Percentiles rank a stretch among this genome's conserved stretches.
phyloP scores from a whole-genome alignment of 176 grass and related monocot genomes.

The Aegilops bicornis region DNA sequence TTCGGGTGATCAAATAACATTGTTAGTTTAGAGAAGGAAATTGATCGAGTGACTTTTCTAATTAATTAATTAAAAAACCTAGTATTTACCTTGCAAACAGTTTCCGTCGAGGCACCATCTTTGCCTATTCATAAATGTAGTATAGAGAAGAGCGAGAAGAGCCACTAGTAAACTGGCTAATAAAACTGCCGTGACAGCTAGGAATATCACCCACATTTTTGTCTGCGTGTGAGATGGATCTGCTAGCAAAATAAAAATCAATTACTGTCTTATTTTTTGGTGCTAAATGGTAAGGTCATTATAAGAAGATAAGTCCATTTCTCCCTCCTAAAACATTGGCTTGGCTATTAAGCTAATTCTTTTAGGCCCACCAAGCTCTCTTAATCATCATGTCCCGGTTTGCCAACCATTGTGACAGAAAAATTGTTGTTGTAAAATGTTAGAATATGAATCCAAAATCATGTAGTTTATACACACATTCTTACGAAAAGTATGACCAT shows the following conservation, averaged over 20 bases:
- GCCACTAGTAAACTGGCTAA: neutral
- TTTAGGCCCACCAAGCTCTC: neutral
- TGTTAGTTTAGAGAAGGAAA: neutral
- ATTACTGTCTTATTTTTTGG: neutral
- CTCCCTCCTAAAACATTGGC: neutral
- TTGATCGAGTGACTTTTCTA: neutral
- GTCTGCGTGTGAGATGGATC: neutral
- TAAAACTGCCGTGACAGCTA: neutral
- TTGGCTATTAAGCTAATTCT: neutral
- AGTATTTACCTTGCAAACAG: neutral
- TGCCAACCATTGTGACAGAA: no score
- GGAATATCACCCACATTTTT: slow-evolving; percentile 3
- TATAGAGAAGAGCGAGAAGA: neutral
- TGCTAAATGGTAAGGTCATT: neutral
- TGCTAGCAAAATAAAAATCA: neutral
- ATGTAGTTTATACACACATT: neutral
- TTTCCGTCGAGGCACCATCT: neutral
- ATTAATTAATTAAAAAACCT: neutral
- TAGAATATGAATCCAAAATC: neutral
- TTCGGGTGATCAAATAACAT: neutral
- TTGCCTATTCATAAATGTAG: neutral
- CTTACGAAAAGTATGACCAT: neutral
- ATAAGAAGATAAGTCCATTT: neutral
- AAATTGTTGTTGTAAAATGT: neutral
- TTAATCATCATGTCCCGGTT: no score